Conservation (phyloP, 345 rosid species). For the Tarenaya hassleriana region DNA sequence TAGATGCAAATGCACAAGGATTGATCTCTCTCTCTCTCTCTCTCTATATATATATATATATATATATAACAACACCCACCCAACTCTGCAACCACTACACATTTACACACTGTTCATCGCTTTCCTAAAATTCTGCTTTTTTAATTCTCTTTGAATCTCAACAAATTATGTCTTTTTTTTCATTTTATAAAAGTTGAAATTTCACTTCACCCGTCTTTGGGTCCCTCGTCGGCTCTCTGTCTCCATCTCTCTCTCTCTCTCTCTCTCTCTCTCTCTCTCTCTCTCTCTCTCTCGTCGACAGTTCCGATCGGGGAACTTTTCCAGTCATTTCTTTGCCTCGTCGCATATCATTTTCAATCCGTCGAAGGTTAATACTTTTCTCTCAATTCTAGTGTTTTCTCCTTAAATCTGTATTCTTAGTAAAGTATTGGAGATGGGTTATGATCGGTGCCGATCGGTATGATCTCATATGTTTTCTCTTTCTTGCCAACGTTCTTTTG, state of each 20-base stretch:
- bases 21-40: no score
- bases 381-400: constrained; percentile 3
- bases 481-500: no score
- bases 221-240: constrained; percentile 6
- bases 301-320: no score
- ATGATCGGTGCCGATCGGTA: constrained; percentile 5
- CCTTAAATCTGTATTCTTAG: not conserved
- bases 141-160: constrained; percentile 12
- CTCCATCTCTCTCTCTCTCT: no score
- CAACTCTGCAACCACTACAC: constrained; percentile 25
- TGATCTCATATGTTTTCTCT: constrained; percentile 2
- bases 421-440: constrained; percentile 1
- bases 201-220: constrained; percentile 2
- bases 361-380: constrained; percentile 16
- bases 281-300: no score
- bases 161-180: not conserved
- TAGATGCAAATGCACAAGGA: no score
- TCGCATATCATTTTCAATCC: constrained; percentile 6
- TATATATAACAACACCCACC: no score
- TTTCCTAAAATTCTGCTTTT: constrained; percentile 2
- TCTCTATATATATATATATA: no score
- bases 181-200: not conserved
- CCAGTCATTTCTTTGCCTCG: not conserved
- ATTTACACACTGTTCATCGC: constrained; percentile 11
- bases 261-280: no score